Percentiles rank a stretch among this genome's conserved stretches.
Evolutionary conservation across 2,329 filamentous ascomycete species (phyloP).

Genomic region (Diaporthe velutina): DNA sequence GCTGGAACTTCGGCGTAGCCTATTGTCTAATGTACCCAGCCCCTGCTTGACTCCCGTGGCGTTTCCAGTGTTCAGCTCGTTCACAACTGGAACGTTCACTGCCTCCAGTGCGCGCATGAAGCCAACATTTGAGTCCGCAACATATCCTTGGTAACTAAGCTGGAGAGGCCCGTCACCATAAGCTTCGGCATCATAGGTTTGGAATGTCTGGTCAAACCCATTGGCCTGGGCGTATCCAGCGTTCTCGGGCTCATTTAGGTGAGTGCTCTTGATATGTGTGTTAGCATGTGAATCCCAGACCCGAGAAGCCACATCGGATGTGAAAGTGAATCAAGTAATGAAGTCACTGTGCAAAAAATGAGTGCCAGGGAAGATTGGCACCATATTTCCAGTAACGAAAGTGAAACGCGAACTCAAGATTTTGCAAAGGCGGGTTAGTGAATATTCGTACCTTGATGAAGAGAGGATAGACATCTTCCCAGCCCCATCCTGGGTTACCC

Average conservation of each 20-base stretch:
- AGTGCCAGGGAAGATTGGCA: background rate
- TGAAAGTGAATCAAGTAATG: too few species aligned
- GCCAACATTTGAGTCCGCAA: constrained; percentile 30
- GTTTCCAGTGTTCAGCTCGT: constrained; percentile 46
- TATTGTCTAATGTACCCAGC: constrained; percentile 43
- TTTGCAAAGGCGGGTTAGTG: too few species aligned
- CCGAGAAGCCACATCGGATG: background rate
- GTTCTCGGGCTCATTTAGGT: constrained; percentile 44
- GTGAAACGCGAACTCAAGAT: too few species aligned
- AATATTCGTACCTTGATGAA: constrained; percentile 41
- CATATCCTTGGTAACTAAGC: constrained; percentile 43
- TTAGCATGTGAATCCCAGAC: background rate
- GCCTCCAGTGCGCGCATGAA: constrained; percentile 43
- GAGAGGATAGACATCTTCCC: constrained; percentile 45
- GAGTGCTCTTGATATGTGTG: constrained; percentile 29
- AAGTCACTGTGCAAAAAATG: background rate
- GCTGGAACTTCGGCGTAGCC: constrained; percentile 44
- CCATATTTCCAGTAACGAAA: background rate
- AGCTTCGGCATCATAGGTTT: constrained; percentile 45
- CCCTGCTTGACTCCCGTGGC: constrained; percentile 48
- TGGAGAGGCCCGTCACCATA: constrained; percentile 45
- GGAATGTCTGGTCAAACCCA: constrained; percentile 45
- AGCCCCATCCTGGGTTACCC: constrained; percentile 50
- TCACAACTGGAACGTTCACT: constrained; percentile 37
- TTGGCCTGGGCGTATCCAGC: constrained; percentile 32